Conservation (phyloP, 2,329 filamentous ascomycete species). For the Nigrospora osmanthi region DNA sequence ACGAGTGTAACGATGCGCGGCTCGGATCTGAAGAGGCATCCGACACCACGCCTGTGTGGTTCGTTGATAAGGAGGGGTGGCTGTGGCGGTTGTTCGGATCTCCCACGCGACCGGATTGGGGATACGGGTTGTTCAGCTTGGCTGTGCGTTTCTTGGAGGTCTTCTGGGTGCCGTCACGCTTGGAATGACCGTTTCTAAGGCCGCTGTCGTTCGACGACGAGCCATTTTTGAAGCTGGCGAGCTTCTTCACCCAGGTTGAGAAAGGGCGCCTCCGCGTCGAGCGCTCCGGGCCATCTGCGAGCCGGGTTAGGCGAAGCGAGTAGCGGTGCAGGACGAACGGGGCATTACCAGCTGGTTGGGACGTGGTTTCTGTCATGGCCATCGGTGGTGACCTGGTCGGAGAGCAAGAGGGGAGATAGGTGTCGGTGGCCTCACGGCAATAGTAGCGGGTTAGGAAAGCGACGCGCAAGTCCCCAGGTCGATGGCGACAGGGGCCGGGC, state of each 20-base stretch:
- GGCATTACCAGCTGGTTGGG: conserved; percentile 14
- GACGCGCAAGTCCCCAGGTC: too few species aligned
- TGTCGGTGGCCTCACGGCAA: too few species aligned
- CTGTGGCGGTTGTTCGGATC: conserved; percentile 30
- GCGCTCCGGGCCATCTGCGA: conserved; percentile 55
- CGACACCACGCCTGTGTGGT: conserved; percentile 37
- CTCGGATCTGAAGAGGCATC: conserved; percentile 48
- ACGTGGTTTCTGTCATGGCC: conserved; percentile 19
- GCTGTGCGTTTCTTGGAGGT: conserved; percentile 49
- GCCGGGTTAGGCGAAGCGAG: conserved; percentile 8
- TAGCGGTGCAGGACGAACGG: conserved; percentile 1
- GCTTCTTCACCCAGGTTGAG: conserved; percentile 87
- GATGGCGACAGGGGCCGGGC: too few species aligned
- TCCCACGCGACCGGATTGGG: conserved; percentile 61
- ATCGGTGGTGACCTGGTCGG: conserved; percentile 4
- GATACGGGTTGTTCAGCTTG: conserved; percentile 86
- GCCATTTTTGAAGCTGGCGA: conserved; percentile 72
- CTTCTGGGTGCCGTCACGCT: conserved; percentile 30
- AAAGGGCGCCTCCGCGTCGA: conserved; percentile 74
- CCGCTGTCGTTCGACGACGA: conserved; percentile 51
- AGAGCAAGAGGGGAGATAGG: too few species aligned
- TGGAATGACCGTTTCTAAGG: conserved; percentile 29
- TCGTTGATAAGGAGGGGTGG: conserved; percentile 48
- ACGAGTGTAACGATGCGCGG: conserved; percentile 53
- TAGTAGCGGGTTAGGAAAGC: too few species aligned